Conservation (phyloP, 1,284 basidiomycete species). For the Papiliotrema laurentii region DNA sequence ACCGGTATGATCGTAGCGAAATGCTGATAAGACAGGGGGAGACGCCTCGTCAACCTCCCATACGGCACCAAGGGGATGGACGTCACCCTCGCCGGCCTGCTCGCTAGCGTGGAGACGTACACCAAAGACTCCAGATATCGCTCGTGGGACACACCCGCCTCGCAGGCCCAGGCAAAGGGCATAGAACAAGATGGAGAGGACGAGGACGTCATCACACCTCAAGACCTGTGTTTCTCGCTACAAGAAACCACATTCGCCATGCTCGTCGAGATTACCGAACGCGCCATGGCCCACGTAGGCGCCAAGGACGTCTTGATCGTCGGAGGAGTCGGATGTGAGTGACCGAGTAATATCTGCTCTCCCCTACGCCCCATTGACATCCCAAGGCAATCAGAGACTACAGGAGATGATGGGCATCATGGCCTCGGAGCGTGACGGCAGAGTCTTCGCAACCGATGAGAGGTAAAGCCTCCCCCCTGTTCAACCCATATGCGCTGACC, state of each 20-base stretch:
- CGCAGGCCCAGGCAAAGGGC: slow-evolving; percentile 2
- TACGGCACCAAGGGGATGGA: slow-evolving; percentile 99
- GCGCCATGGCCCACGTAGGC: slow-evolving; percentile 98
- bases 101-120: slow-evolving; percentile 83
- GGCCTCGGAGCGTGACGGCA: slow-evolving; percentile 83
- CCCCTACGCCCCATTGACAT: no score
- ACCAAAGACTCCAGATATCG: slow-evolving; percentile 73
- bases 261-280: slow-evolving; percentile 98
- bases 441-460: slow-evolving; percentile 94
- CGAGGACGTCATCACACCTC: slow-evolving; percentile 76
- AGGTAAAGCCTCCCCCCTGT: slow-evolving; percentile 54
- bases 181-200: slow-evolving; percentile 24
- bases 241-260: slow-evolving; percentile 98
- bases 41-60: slow-evolving; percentile 72
- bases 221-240: slow-evolving; percentile 92
- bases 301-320: slow-evolving; percentile 95
- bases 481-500: not conserved
- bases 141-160: slow-evolving; percentile 19
- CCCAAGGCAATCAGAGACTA: slow-evolving; percentile 80
- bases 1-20: not conserved
- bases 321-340: slow-evolving; percentile 95
- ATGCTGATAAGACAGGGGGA: slow-evolving; percentile 43
- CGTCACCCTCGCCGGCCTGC: slow-evolving; percentile 86
- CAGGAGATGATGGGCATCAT: slow-evolving; percentile 99
- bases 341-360: no score